Evolutionary conservation across 108 stramenopile species (phyloP), one percentile per base, ranked within the genome.

Genomic region (Mediolabrus comicus): DNA sequence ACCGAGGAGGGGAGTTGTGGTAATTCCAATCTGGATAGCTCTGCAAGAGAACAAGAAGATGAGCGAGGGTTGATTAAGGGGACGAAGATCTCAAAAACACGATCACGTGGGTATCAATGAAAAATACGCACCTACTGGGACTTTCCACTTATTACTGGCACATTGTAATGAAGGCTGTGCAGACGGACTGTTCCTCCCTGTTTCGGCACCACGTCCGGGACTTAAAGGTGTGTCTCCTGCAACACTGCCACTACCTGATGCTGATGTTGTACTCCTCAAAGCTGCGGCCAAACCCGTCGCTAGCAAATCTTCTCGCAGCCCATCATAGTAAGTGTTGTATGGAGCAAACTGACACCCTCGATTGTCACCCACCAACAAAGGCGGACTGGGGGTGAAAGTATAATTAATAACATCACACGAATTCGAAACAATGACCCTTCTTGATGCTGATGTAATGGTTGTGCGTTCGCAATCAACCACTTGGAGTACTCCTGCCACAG

Each of bases 71-170:
- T 38, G 60, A 38, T 16, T 24, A 14, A 59, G 24, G 41, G 30
- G 9, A 59, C 29, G 55, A 49, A 36, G 4, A 38, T 28, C 16
- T 27, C 31, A 57, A 10, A 53, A 16, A 54, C 25, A 41, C 29
- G n/a, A n/a, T 63, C 26, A 63, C 6, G 16, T 41, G 22, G 22
- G 22, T 17, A 49, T 43, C 41, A 43, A 0, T 26, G 13, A 14
- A 17, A 17, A 39, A 53, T 49, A 68, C 75, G 64, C 54, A 77
- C 75, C 77, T 3, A 90, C 76, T 8, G 92, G 92, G 41, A 85
- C 86, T 41, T 94, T 94, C 93, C 93, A 94, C 69, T 94, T 94
- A 55, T 94, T 94, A 74, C 89, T 90, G n/a, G 93, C 93, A 60
- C 87, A 91, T 70, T 91, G 90, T 28, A 94, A 65, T 9, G 92